Evolutionary conservation across 2,329 filamentous ascomycete genomes (phyloP).

Genomic region (Ophiostoma ulmi): DNA sequence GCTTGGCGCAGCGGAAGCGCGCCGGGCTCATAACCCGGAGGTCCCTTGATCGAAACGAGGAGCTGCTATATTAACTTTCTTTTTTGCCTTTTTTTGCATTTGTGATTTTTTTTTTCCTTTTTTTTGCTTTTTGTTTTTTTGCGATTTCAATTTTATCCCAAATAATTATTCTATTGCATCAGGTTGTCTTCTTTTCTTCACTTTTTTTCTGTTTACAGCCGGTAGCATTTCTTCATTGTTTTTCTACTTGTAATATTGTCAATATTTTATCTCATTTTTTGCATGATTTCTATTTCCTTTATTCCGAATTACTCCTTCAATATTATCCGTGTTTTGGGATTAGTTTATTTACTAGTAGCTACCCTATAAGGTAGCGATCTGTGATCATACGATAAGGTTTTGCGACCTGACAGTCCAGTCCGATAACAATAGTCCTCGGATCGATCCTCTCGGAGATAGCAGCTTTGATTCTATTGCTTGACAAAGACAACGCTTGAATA

Average conservation of each 20-base stretch:
- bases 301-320: not conserved
- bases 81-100: not conserved
- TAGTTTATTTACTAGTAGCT: not conserved
- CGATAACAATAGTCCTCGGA: not conserved
- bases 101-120: not conserved
- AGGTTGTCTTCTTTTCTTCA: not conserved
- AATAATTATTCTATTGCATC: not conserved
- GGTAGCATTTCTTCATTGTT: not conserved
- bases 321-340: not conserved
- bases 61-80: constrained; percentile 12
- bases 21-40: constrained; percentile 27
- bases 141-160: no score
- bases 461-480: no score
- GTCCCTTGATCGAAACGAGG: constrained; percentile 19
- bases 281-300: not conserved
- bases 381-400: not conserved
- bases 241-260: constrained; percentile 2
- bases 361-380: not conserved
- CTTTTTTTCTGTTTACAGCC: not conserved
- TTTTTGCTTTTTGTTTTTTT: not conserved
- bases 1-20: constrained; percentile 27
- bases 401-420: not conserved
- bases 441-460: not conserved
- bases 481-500: not conserved
- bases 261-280: not conserved